A percentile compares a stretch with the other conserved stretches of the same genome.
These are phyloP conservation scores for Escallonia herrerae DNA, from an alignment of 129 eudicot species.

Conservation along the genomic window DNA sequence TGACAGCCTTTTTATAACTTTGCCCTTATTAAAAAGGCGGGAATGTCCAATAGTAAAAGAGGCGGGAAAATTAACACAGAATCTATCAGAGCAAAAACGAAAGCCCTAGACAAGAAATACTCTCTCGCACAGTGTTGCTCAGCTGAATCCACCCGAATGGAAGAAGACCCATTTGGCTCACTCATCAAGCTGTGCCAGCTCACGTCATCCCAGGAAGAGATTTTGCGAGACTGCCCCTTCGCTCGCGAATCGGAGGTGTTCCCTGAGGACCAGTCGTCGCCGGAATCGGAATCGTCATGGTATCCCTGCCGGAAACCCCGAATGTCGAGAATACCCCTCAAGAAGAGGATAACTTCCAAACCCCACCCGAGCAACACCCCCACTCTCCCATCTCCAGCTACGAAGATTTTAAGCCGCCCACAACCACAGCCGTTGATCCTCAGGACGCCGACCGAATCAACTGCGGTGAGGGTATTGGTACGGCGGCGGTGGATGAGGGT, in stretches of 20 bases:
- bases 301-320: constrained; percentile 7
- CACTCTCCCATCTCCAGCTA: background rate
- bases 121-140: too few relatives aligned
- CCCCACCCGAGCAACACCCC: constrained; percentile 21
- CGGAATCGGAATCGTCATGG: constrained; percentile 15
- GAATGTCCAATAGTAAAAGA: too few relatives aligned
- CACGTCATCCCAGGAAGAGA: constrained; percentile 36
- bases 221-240: constrained; percentile 22
- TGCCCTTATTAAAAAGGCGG: too few relatives aligned
- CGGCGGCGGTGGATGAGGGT: constrained; percentile 9
- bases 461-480: background rate
- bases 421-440: constrained; percentile 2
- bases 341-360: constrained; percentile 20
- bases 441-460: background rate
- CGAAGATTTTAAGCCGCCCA: constrained; percentile 7
- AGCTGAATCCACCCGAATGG: constrained; percentile 9
- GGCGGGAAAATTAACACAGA: background rate
- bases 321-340: background rate
- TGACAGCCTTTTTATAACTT: too few relatives aligned
- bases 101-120: background rate
- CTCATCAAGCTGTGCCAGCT: constrained; percentile 16
- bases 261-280: constrained; percentile 19
- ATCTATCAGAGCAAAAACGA: background rate
- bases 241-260: constrained; percentile 26
- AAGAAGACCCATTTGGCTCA: constrained; percentile 21